A percentile compares a stretch with the other conserved stretches of the same genome.
phyloP scores from a whole-genome alignment of 1,284 basidiomycete genomes.

The Kwoniella shivajii region DNA sequence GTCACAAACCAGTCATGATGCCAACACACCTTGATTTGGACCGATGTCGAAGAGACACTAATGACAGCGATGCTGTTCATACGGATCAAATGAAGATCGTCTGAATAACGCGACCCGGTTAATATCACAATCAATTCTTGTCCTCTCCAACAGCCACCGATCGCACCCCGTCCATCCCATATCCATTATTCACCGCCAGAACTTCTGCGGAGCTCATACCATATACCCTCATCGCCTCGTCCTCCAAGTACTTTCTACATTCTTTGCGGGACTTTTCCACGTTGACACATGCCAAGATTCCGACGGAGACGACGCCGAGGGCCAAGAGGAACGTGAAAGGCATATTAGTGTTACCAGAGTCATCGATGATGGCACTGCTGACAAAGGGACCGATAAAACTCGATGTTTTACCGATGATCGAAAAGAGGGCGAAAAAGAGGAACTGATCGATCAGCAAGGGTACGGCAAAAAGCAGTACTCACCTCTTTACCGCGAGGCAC shows the following conservation, averaged over 20 bases:
- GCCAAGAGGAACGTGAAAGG: conserved; percentile 82
- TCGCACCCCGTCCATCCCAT: conserved; percentile 11
- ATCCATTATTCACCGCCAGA: conserved; percentile 3
- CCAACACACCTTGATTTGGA: no score
- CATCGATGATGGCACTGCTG: conserved; percentile 56
- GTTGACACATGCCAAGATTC: conserved; percentile 74
- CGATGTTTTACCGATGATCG: conserved; percentile 59
- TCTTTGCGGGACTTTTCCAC: conserved; percentile 59
- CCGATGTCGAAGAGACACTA: no score
- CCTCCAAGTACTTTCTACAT: conserved; percentile 48
- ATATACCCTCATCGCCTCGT: conserved; percentile 44
- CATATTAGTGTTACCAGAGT: conserved; percentile 71
- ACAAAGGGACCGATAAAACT: conserved; percentile 81
- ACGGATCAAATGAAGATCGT: no score
- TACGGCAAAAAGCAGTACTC: conserved; percentile 19
- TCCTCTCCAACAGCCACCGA: background rate
- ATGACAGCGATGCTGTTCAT: no score
- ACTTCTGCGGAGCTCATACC: conserved; percentile 20
- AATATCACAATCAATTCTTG: no score
- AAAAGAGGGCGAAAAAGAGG: conserved; percentile 45
- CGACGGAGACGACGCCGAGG: conserved; percentile 64
- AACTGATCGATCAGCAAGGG: conserved; percentile 63
- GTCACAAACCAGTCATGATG: no score
- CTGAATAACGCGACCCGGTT: no score
- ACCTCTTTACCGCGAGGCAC: conserved; percentile 60